Conservation (phyloP, 2,329 filamentous ascomycete genomes). For the Samsoniella hepiali region DNA sequence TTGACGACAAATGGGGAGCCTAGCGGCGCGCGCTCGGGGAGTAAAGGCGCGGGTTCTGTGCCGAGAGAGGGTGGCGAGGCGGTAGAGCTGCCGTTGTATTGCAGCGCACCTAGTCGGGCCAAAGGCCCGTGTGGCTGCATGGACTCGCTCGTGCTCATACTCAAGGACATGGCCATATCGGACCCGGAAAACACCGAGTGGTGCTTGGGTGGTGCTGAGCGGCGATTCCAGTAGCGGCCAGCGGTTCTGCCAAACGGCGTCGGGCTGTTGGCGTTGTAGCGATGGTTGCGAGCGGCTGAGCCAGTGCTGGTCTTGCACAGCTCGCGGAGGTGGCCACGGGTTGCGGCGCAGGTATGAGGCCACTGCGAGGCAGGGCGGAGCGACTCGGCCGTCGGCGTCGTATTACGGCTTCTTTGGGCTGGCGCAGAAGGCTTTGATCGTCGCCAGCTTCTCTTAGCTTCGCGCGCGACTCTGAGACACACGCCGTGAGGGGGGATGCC, state of each 20-base stretch:
- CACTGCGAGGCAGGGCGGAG: conserved; percentile 53
- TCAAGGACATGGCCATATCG: conserved; percentile 62
- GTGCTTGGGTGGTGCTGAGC: conserved; percentile 41
- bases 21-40: conserved; percentile 37
- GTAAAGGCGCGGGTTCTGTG: conserved; percentile 22
- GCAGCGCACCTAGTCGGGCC: conserved; percentile 50
- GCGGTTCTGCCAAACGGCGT: conserved; percentile 54
- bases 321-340: conserved; percentile 59
- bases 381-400: conserved; percentile 51
- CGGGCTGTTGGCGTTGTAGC: conserved; percentile 50
- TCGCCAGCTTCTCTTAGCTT: conserved; percentile 65
- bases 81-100: conserved; percentile 18
- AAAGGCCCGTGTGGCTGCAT: conserved; percentile 63
- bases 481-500: conserved; percentile 63
- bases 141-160: conserved; percentile 59
- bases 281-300: conserved; percentile 40
- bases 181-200: conserved; percentile 54
- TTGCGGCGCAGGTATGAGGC: conserved; percentile 63
- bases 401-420: conserved; percentile 44
- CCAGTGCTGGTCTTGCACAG: conserved; percentile 57
- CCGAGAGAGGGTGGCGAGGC: conserved; percentile 24
- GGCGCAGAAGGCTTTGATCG: conserved; percentile 46
- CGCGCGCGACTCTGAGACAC: conserved; percentile 61
- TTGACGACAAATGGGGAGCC: conserved; percentile 55
- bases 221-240: conserved; percentile 48